phyloP scores from a whole-genome alignment of 2,329 filamentous ascomycete genomes.

The Ophiostoma ips region DNA sequence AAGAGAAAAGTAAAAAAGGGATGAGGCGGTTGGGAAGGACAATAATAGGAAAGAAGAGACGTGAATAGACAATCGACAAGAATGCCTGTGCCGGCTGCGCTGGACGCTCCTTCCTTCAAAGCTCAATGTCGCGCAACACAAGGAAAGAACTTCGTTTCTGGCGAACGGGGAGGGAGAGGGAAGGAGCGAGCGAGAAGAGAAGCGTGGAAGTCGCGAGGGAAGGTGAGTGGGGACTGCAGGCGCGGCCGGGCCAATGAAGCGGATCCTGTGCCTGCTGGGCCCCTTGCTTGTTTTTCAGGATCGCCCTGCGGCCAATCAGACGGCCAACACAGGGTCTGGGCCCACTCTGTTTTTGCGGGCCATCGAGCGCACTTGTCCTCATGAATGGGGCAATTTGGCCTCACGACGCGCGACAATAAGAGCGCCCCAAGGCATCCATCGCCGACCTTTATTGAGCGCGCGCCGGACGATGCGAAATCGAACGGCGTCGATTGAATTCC shows the following conservation, averaged over 20 bases:
- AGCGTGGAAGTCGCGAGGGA: constrained; percentile 1
- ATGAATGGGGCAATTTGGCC: background rate
- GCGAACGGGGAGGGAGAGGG: constrained; percentile 5
- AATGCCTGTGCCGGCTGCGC: background rate
- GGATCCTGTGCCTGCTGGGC: background rate
- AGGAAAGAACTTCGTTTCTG: constrained; percentile 4
- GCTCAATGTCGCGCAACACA: constrained; percentile 8
- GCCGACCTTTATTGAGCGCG: background rate
- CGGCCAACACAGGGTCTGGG: background rate
- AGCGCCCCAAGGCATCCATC: background rate
- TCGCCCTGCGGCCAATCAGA: background rate
- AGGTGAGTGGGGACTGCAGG: background rate
- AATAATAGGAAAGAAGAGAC: background rate
- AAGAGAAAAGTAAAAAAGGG: background rate
- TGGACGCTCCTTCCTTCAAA: constrained; percentile 6
- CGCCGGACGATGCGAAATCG: background rate
- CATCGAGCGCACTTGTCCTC: background rate
- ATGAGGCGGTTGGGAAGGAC: background rate
- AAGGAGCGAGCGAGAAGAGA: constrained; percentile 7
- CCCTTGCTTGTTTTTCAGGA: constrained; percentile 5
- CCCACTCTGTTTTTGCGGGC: background rate
- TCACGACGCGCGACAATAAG: background rate
- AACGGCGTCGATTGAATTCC: background rate
- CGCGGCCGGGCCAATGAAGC: constrained; percentile 5
- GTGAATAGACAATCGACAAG: background rate